Evolutionary conservation across 805 yeast genomes (phyloP).

Genomic region (Geotrichum ghanense): DNA sequence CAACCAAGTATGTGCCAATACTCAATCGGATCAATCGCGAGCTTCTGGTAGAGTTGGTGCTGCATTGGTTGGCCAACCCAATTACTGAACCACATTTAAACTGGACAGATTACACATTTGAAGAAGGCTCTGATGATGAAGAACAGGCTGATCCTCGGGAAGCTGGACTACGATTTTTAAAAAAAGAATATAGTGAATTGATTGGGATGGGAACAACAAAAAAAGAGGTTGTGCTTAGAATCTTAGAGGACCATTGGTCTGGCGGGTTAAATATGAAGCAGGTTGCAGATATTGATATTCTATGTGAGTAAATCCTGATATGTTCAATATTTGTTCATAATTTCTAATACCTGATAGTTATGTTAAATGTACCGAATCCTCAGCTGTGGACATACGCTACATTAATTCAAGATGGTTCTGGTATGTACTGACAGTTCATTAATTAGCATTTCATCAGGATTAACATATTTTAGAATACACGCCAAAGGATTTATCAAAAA

Average conservation of each 20-base stretch:
- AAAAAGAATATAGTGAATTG: conserved; percentile 2
- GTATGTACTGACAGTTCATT: conserved; percentile 7
- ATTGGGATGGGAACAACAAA: conserved; percentile 17
- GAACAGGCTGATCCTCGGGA: conserved; percentile 2
- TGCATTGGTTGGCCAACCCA: background rate
- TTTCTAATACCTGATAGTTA: conserved; percentile 9
- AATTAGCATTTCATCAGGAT: background rate
- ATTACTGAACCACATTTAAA: conserved; percentile 1
- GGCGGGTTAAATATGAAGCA: conserved; percentile 53
- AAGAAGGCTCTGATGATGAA: conserved; percentile 10
- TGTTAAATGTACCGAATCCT: conserved; percentile 44
- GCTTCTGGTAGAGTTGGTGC: background rate
- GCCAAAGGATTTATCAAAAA: background rate
- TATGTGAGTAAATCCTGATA: conserved; percentile 22
- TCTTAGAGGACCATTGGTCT: conserved; percentile 42
- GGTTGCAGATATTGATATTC: conserved; percentile 60
- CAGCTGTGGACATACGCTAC: conserved; percentile 29
- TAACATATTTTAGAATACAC: background rate
- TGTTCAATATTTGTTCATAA: conserved; percentile 5
- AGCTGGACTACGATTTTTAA: background rate
- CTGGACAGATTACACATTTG: conserved; percentile 12
- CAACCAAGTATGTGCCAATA: background rate
- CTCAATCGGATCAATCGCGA: background rate
- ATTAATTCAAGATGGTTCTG: conserved; percentile 18
- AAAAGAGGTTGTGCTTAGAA: conserved; percentile 31